Conservation (phyloP, 2,329 filamentous ascomycete genomes). For the Penicillium sp. region DNA sequence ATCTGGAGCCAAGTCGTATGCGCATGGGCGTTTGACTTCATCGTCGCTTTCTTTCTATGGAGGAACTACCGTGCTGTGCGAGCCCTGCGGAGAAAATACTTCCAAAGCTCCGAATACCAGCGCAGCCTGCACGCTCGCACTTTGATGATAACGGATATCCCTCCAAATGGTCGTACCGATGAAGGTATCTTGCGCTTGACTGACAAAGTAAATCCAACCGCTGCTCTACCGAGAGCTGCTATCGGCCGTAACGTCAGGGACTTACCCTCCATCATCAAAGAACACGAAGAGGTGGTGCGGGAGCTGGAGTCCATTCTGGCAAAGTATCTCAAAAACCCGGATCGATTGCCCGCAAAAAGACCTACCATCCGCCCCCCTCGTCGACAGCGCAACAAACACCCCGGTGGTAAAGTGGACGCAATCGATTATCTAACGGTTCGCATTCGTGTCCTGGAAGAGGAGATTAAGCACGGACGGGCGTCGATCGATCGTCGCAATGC, state of each 20-base stretch:
- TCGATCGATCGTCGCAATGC: constrained; percentile 83
- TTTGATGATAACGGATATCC: constrained; percentile 74
- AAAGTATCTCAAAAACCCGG: constrained; percentile 85
- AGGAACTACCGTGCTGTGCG: constrained; percentile 77
- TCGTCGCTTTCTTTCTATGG: constrained; percentile 80
- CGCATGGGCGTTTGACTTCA: constrained; percentile 65
- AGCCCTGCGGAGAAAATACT: constrained; percentile 69
- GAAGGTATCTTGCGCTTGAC: constrained; percentile 83
- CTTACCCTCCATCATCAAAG: constrained; percentile 75
- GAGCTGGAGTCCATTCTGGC: constrained; percentile 78
- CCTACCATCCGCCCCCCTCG: constrained; percentile 78
- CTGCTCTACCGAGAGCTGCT: constrained; percentile 72
- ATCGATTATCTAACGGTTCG: constrained; percentile 88
- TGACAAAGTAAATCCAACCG: constrained; percentile 72
- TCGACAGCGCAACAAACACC: constrained; percentile 67
- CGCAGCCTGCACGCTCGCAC: constrained; percentile 72
- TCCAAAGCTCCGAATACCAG: constrained; percentile 83
- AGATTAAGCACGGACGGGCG: constrained; percentile 78
- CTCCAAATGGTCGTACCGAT: constrained; percentile 69
- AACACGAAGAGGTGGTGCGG: constrained; percentile 77
- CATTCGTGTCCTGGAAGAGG: constrained; percentile 74
- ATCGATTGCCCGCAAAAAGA: constrained; percentile 69
- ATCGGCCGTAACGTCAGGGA: constrained; percentile 91
- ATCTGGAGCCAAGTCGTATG: constrained; percentile 59
- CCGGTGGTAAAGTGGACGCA: constrained; percentile 75